phyloP scores from a whole-genome alignment of 2,329 filamentous ascomycete genomes.

The Fusarium sp. region DNA sequence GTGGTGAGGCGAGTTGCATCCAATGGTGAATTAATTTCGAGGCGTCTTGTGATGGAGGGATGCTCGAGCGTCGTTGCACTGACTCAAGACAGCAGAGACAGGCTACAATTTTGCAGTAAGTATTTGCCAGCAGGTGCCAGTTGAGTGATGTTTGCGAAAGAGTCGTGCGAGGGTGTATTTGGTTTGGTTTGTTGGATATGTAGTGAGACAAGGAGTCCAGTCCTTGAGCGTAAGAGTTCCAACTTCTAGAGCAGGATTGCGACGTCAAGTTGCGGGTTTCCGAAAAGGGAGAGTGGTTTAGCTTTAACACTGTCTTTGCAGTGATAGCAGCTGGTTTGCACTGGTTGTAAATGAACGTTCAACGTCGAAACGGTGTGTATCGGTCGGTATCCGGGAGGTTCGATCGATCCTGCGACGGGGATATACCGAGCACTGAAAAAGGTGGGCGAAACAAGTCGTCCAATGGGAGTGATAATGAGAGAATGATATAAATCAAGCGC shows the following conservation, averaged over 20 bases:
- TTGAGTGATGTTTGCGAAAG: slow-evolving; percentile 26
- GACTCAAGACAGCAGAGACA: slow-evolving; percentile 23
- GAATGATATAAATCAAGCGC: slow-evolving; percentile 28
- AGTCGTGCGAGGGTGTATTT: slow-evolving; percentile 23
- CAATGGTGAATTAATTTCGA: not conserved
- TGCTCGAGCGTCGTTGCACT: slow-evolving; percentile 33
- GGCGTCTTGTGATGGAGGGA: slow-evolving; percentile 13
- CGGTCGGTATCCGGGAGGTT: slow-evolving; percentile 37
- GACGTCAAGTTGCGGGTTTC: slow-evolving; percentile 30
- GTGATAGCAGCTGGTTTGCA: slow-evolving; percentile 21
- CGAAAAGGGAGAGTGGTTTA: slow-evolving; percentile 33
- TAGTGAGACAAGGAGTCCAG: slow-evolving; percentile 45
- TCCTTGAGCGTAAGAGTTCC: slow-evolving; percentile 39
- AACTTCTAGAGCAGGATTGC: slow-evolving; percentile 30
- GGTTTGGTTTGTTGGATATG: slow-evolving; percentile 22
- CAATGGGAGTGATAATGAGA: slow-evolving; percentile 23
- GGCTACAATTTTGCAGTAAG: slow-evolving; percentile 21
- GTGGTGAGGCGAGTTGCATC: slow-evolving; percentile 3
- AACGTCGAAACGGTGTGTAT: slow-evolving; percentile 45
- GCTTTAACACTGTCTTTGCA: slow-evolving; percentile 24
- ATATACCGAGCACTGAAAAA: slow-evolving; percentile 31
- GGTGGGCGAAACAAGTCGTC: slow-evolving; percentile 15
- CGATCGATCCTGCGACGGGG: slow-evolving; percentile 47
- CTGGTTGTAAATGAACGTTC: slow-evolving; percentile 42
- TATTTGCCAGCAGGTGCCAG: slow-evolving; percentile 24